Conservation (phyloP, 2,329 filamentous ascomycete species). For the Chrysoporthe austroafricana region DNA sequence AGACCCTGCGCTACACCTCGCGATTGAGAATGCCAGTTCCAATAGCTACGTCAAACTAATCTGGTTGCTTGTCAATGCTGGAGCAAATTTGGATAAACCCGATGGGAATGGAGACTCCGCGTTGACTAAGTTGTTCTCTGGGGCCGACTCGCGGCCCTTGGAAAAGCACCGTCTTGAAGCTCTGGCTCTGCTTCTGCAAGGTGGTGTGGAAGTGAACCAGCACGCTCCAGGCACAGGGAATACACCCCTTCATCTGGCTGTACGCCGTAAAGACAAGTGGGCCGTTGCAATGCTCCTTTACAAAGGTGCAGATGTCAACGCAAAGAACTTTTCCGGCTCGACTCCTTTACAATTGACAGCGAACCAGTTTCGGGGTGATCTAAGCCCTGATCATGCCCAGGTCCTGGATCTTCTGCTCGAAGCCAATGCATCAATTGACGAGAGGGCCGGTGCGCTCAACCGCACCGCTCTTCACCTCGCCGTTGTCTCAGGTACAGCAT, state of each 20-base stretch:
- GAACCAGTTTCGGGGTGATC: conserved; percentile 25
- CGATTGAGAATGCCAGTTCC: conserved; percentile 26
- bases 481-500: conserved; percentile 15
- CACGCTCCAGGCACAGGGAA: conserved; percentile 19
- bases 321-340: conserved; percentile 18
- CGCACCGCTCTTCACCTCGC: conserved; percentile 23
- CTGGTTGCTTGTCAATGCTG: conserved; percentile 27
- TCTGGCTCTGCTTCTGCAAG: conserved; percentile 23
- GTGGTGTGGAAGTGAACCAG: conserved; percentile 22
- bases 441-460: conserved; percentile 19
- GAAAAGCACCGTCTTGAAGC: conserved; percentile 19
- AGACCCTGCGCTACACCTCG: conserved; percentile 28
- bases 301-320: conserved; percentile 20
- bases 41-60: conserved; percentile 30
- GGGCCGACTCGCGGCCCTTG: conserved; percentile 14
- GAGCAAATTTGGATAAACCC: conserved; percentile 13
- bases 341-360: conserved; percentile 25
- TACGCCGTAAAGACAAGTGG: conserved; percentile 23
- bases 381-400: conserved; percentile 19
- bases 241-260: conserved; percentile 23
- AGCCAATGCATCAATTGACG: conserved; percentile 15
- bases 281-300: conserved; percentile 22
- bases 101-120: conserved; percentile 23
- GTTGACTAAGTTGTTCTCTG: conserved; percentile 22
- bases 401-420: conserved; percentile 22